Evolutionary conservation across 2,329 filamentous ascomycete species (phyloP).

Genomic region (Fusarium sp.): DNA sequence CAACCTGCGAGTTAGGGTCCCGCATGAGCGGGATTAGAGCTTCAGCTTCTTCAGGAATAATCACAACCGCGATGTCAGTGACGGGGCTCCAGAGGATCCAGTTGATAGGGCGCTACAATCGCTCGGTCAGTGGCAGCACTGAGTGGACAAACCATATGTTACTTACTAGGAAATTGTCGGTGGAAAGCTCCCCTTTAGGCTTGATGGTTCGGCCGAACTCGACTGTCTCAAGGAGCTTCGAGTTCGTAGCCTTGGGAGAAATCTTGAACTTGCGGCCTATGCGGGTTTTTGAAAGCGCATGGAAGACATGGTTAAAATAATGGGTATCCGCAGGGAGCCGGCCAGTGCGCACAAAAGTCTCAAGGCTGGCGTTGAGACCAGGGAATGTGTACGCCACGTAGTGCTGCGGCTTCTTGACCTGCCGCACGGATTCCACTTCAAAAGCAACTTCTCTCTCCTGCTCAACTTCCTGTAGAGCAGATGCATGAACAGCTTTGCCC

Average conservation of each 20-base stretch:
- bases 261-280: slow-evolving; percentile 56
- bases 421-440: slow-evolving; percentile 70
- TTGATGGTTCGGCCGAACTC: slow-evolving; percentile 47
- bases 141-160: neutral
- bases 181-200: slow-evolving; percentile 36
- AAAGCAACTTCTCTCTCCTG: slow-evolving; percentile 72
- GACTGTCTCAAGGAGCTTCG: slow-evolving; percentile 51
- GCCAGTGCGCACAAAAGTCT: slow-evolving; percentile 64
- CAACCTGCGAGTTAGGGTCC: slow-evolving; percentile 10
- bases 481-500: slow-evolving; percentile 58
- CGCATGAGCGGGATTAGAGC: slow-evolving; percentile 63
- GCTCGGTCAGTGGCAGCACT: slow-evolving; percentile 15
- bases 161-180: slow-evolving; percentile 46
- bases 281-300: slow-evolving; percentile 47
- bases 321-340: slow-evolving; percentile 55
- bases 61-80: slow-evolving; percentile 65
- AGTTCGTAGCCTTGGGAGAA: slow-evolving; percentile 35
- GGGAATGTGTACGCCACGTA: slow-evolving; percentile 60
- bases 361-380: slow-evolving; percentile 65
- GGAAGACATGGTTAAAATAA: slow-evolving; percentile 58
- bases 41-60: slow-evolving; percentile 76
- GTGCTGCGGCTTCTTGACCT: slow-evolving; percentile 65
- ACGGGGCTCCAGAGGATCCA: slow-evolving; percentile 72
- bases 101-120: slow-evolving; percentile 63
- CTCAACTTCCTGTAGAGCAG: slow-evolving; percentile 72